Conservation (phyloP, 352 stramenopile genomes). For the Globisporangium uncinulatum region DNA sequence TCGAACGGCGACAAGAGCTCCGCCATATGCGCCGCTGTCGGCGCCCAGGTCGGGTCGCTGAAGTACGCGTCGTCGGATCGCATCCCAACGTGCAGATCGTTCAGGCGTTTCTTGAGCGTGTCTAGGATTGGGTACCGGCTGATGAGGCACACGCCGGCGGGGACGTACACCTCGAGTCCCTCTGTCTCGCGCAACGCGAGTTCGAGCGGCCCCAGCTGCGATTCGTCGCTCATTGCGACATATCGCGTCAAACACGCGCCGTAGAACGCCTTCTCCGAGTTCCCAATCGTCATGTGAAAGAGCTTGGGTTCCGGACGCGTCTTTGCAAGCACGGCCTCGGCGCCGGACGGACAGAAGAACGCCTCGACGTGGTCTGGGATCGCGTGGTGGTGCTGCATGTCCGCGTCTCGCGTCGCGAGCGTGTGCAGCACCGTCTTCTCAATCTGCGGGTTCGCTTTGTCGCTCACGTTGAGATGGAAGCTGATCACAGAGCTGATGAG, state of each 20-base stretch:
- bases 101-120: slow-evolving; percentile 68
- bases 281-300: slow-evolving; percentile 83
- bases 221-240: slow-evolving; percentile 57
- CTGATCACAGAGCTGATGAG: slow-evolving; percentile 69
- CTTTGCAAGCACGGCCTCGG: slow-evolving; percentile 54
- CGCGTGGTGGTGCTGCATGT: slow-evolving; percentile 66
- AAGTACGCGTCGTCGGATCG: slow-evolving; percentile 52
- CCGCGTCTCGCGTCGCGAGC: slow-evolving; percentile 53
- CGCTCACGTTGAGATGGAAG: slow-evolving; percentile 58
- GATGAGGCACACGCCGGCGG: slow-evolving; percentile 72
- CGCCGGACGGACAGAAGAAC: slow-evolving; percentile 67
- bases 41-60: slow-evolving; percentile 50
- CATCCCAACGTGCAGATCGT: slow-evolving; percentile 53
- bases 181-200: slow-evolving; percentile 79
- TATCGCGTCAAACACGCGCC: slow-evolving; percentile 78
- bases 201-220: slow-evolving; percentile 64
- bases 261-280: slow-evolving; percentile 77
- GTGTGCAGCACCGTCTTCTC: slow-evolving; percentile 70
- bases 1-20: slow-evolving; percentile 63
- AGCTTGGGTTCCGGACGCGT: slow-evolving; percentile 54
- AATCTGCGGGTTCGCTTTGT: slow-evolving; percentile 48
- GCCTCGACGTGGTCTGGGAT: slow-evolving; percentile 81
- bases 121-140: slow-evolving; percentile 78
- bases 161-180: slow-evolving; percentile 73
- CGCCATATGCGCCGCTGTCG: slow-evolving; percentile 46